Percentiles rank a stretch among this genome's conserved stretches.
phyloP scores from a whole-genome alignment of 768 basidiomycete genomes.

The Cystobasidium tubakii region DNA sequence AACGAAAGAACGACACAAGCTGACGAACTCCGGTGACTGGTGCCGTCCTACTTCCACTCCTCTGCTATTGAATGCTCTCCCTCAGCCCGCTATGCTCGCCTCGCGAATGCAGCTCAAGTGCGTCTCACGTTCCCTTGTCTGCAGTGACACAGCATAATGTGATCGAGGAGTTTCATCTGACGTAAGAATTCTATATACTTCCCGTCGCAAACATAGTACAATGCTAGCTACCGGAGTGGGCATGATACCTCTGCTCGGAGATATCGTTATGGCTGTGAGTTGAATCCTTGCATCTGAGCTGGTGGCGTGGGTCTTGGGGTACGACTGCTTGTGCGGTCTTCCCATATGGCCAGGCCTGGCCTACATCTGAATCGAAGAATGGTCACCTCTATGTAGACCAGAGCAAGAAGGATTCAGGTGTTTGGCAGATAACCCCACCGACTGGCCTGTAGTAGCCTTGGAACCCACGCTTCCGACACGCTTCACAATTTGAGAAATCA shows the following conservation, averaged over 20 bases:
- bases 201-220: not conserved
- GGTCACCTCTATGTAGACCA: no score
- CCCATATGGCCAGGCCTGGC: no score
- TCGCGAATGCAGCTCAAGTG: constrained; percentile 26
- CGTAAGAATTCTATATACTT: not conserved
- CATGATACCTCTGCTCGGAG: constrained; percentile 66
- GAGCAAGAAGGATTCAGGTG: no score
- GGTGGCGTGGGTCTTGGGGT: not conserved
- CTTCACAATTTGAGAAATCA: no score
- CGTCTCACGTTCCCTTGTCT: constrained; percentile 45
- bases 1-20: no score
- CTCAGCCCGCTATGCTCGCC: not conserved
- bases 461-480: no score
- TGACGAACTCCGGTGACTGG: no score
- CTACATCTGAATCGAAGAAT: no score
- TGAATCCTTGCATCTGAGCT: not conserved
- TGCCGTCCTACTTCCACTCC: no score
- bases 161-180: not conserved
- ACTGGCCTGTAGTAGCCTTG: no score
- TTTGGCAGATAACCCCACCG: no score
- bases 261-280: constrained; percentile 56
- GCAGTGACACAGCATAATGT: constrained; percentile 61
- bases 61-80: no score
- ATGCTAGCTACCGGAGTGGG: constrained; percentile 54
- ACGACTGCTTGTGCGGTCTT: not conserved